These are phyloP conservation scores for Monosporascus sp. DNA, from an alignment of 2,329 filamentous ascomycete species.

Conservation along the genomic window DNA sequence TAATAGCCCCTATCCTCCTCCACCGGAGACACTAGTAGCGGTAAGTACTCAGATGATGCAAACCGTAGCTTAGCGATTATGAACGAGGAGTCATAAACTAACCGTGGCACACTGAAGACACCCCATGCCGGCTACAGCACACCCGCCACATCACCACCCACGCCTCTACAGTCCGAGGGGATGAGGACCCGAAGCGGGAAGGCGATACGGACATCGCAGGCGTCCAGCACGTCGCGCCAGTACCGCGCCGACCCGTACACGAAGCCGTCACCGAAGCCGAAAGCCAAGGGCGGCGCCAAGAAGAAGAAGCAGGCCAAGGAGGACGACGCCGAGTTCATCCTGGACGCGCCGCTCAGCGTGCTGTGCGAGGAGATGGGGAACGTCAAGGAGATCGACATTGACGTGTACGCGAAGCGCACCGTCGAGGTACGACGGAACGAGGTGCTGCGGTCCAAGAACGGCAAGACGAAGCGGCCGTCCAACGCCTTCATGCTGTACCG, in stretches of 20 bases:
- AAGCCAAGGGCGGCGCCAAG: constrained; percentile 23
- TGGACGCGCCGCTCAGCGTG: constrained; percentile 65
- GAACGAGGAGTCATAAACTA: background rate
- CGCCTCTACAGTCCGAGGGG: constrained; percentile 31
- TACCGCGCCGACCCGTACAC: background rate
- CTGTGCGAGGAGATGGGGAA: constrained; percentile 57
- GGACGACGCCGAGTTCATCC: constrained; percentile 37
- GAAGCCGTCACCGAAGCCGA: constrained; percentile 30
- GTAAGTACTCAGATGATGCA: constrained; percentile 10
- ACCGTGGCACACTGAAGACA: constrained; percentile 12
- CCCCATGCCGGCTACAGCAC: constrained; percentile 40
- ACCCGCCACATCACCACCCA: constrained; percentile 46
- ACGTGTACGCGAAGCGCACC: constrained; percentile 69
- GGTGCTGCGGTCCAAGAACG: constrained; percentile 59
- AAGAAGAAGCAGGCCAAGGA: constrained; percentile 37
- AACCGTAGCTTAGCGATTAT: background rate
- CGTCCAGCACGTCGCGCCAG: background rate
- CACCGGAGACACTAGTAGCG: constrained; percentile 19
- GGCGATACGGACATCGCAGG: constrained; percentile 18
- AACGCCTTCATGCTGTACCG: constrained; percentile 98
- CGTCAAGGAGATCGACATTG: constrained; percentile 70
- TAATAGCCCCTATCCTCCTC: constrained; percentile 21
- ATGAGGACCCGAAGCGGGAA: constrained; percentile 34
- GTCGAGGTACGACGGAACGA: constrained; percentile 61
- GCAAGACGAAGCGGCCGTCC: constrained; percentile 86